Conservation (phyloP, 1,284 basidiomycete species). For the Cryptococcus maquisensis region DNA sequence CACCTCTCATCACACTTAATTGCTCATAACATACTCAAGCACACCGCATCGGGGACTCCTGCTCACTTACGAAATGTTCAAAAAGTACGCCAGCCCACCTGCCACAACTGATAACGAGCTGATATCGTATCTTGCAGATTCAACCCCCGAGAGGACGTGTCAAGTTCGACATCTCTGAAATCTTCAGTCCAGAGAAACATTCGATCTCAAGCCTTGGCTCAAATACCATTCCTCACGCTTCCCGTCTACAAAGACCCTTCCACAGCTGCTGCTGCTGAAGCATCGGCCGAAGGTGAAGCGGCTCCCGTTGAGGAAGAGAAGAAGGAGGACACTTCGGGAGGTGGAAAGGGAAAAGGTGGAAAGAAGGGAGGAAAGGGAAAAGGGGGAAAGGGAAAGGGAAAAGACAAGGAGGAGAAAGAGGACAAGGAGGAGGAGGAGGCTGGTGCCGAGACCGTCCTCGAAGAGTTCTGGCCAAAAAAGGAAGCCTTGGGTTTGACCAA, state of each 20-base stretch:
- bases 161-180: slow-evolving; percentile 90
- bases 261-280: slow-evolving; percentile 2
- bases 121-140: slow-evolving; percentile 57
- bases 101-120: background rate
- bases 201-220: slow-evolving; percentile 70
- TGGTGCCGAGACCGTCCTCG: slow-evolving; percentile 64
- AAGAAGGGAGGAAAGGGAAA: slow-evolving; percentile 35
- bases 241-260: slow-evolving; percentile 34
- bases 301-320: slow-evolving; percentile 10
- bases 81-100: background rate
- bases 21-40: too few relatives aligned
- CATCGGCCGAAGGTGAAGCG: background rate
- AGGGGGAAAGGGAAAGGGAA: slow-evolving; percentile 35
- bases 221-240: slow-evolving; percentile 66
- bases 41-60: too few relatives aligned
- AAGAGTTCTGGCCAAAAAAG: slow-evolving; percentile 98
- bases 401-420: slow-evolving; percentile 23
- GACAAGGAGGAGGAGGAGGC: slow-evolving; percentile 46
- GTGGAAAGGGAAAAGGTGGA: slow-evolving; percentile 29
- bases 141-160: slow-evolving; percentile 76
- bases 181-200: slow-evolving; percentile 89
- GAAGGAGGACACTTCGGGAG: slow-evolving; percentile 13
- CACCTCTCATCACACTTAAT: too few relatives aligned
- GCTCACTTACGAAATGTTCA: background rate
- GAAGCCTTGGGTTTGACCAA: slow-evolving; percentile 87